Percentiles rank a stretch among this genome's conserved stretches.
phyloP scores from a whole-genome alignment of 2,329 filamentous ascomycete species.

The Fusarium nisikadoi region DNA sequence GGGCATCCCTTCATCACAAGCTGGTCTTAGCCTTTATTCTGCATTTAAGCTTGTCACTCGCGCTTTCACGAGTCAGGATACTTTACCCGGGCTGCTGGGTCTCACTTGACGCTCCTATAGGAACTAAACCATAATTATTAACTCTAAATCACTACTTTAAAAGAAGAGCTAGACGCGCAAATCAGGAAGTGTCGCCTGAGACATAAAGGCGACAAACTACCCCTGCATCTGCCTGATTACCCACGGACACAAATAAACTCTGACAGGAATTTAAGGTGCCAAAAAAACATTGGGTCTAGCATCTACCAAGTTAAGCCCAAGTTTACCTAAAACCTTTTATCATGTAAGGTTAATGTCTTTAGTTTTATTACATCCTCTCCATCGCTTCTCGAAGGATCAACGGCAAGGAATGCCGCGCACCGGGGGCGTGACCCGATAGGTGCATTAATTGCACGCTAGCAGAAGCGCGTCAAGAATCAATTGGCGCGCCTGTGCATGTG shows the following conservation, averaged over 20 bases:
- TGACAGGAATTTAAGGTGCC: accelerated
- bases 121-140: neutral
- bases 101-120: neutral
- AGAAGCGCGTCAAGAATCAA: neutral
- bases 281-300: accelerated
- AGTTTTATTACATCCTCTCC: neutral
- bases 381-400: constrained; percentile 21
- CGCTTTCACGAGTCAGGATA: accelerated
- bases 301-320: accelerated
- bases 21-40: neutral
- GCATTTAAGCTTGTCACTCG: neutral
- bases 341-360: accelerated
- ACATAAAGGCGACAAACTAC: neutral
- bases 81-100: neutral
- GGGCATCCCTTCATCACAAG: neutral
- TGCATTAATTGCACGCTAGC: constrained; percentile 12
- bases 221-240: neutral
- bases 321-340: accelerated
- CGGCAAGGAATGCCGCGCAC: constrained; percentile 17
- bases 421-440: constrained; percentile 17
- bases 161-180: neutral
- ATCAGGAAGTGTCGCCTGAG: neutral
- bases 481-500: constrained; percentile 17
- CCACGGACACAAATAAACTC: neutral
- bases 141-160: neutral